Conservation (phyloP, 352 stramenopile genomes). For the Phytophthora fragariaefolia region DNA sequence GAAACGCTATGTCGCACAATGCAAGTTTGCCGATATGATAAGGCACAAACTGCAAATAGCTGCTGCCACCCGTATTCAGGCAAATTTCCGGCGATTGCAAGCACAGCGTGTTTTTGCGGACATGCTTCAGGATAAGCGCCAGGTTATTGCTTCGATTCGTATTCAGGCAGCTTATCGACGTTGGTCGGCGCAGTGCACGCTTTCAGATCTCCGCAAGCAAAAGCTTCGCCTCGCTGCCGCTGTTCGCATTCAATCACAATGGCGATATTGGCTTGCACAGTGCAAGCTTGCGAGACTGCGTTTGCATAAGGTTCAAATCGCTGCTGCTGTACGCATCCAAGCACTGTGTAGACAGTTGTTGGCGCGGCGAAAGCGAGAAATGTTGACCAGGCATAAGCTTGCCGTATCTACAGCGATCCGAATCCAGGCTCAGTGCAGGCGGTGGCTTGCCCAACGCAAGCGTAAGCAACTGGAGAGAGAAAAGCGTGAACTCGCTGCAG, state of each 20-base stretch:
- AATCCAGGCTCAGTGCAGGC: conserved; percentile 44
- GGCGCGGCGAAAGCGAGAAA: conserved; percentile 8
- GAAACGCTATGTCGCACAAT: conserved; percentile 27
- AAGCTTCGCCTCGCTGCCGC: conserved; percentile 13
- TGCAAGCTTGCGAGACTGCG: neutral
- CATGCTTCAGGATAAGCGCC: conserved; percentile 15
- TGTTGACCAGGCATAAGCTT: conserved; percentile 13
- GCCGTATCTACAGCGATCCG: conserved; percentile 22
- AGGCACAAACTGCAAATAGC: conserved; percentile 21
- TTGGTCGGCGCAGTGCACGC: conserved; percentile 21
- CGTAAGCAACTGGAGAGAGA: conserved; percentile 23
- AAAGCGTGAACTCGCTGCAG: conserved; percentile 28
- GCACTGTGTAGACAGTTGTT: conserved; percentile 19
- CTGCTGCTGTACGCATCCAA: conserved; percentile 25
- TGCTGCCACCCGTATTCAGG: conserved; percentile 26
- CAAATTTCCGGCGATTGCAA: conserved; percentile 27
- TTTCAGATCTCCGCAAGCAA: conserved; percentile 1
- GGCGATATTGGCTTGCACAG: conserved; percentile 22
- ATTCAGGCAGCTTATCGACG: conserved; percentile 28
- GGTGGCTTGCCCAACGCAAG: conserved; percentile 32
- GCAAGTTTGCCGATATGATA: conserved; percentile 24
- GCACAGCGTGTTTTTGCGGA: conserved; percentile 19
- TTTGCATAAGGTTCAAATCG: neutral
- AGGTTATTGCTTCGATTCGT: conserved; percentile 6
- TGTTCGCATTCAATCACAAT: conserved; percentile 30